Evolutionary conservation across 2,329 filamentous ascomycete genomes (phyloP).

Genomic region (Calonectria henricotiae): DNA sequence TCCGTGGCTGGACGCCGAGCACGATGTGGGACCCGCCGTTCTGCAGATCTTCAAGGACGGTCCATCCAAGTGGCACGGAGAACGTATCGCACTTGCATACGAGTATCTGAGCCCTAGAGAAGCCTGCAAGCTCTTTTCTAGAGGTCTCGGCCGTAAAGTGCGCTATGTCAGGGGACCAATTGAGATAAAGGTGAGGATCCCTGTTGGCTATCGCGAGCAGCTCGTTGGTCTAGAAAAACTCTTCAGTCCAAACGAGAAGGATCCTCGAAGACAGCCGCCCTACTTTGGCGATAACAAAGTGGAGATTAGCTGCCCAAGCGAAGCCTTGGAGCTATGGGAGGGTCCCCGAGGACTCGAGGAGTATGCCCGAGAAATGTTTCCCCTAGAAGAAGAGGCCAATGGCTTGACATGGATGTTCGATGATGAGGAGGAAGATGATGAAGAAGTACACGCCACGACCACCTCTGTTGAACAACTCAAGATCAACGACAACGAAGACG

Average conservation of each 20-base stretch:
- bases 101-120: constrained; percentile 89
- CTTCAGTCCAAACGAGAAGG: constrained; percentile 67
- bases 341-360: constrained; percentile 93
- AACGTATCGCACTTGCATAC: constrained; percentile 89
- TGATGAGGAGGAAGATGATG: constrained; percentile 63
- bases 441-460: constrained; percentile 57
- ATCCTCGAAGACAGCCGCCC: constrained; percentile 72
- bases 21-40: constrained; percentile 93
- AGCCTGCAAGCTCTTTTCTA: constrained; percentile 85
- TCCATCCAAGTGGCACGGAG: constrained; percentile 84
- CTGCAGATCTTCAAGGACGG: constrained; percentile 97
- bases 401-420: constrained; percentile 92
- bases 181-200: constrained; percentile 88
- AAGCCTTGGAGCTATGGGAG: constrained; percentile 90
- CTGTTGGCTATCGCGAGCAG: constrained; percentile 90
- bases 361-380: constrained; percentile 95
- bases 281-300: constrained; percentile 75
- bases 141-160: constrained; percentile 84
- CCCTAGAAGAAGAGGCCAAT: constrained; percentile 94
- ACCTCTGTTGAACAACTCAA: constrained; percentile 60
- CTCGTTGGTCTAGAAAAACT: constrained; percentile 79
- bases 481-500: constrained; percentile 62
- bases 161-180: constrained; percentile 85
- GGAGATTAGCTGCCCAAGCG: constrained; percentile 78
- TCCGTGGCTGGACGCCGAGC: constrained; percentile 96